phyloP scores from a whole-genome alignment of 2,329 filamentous ascomycete genomes.

The Fusarium secorum region DNA sequence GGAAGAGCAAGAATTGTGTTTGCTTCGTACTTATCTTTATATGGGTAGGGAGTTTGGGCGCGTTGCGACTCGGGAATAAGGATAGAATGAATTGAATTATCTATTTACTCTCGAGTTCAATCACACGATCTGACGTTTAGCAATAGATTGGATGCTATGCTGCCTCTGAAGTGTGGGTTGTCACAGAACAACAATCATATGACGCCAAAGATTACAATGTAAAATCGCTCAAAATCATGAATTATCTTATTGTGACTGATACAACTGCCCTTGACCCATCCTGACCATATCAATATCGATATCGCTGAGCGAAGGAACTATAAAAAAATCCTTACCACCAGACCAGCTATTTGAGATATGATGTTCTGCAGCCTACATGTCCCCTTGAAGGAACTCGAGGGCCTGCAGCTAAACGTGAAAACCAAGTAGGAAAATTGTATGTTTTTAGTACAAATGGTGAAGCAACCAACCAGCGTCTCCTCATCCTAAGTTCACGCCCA shows the following conservation, averaged over 20 bases:
- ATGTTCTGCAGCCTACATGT: not conserved
- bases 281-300: conserved; percentile 11
- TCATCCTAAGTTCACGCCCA: conserved; percentile 2
- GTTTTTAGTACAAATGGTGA: conserved; percentile 32
- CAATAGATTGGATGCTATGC: not conserved
- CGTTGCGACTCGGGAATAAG: conserved; percentile 22
- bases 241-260: conserved; percentile 27
- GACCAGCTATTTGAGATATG: conserved; percentile 1
- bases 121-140: not conserved
- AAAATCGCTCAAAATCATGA: conserved; percentile 27
- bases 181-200: too few relatives aligned
- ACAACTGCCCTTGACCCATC: conserved; percentile 20
- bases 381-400: not conserved
- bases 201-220: not conserved
- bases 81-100: conserved; percentile 38
- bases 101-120: not conserved
- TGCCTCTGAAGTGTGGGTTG: not conserved
- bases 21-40: conserved; percentile 35
- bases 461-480: conserved; percentile 10
- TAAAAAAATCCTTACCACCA: not conserved
- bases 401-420: conserved; percentile 2
- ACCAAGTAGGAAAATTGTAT: conserved; percentile 14
- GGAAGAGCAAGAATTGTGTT: conserved; percentile 19
- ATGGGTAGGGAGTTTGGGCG: conserved; percentile 40
- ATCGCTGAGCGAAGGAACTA: conserved; percentile 1